These are phyloP conservation scores for Suillus subluteus DNA, from an alignment of 768 basidiomycete species.

Conservation along the genomic window DNA sequence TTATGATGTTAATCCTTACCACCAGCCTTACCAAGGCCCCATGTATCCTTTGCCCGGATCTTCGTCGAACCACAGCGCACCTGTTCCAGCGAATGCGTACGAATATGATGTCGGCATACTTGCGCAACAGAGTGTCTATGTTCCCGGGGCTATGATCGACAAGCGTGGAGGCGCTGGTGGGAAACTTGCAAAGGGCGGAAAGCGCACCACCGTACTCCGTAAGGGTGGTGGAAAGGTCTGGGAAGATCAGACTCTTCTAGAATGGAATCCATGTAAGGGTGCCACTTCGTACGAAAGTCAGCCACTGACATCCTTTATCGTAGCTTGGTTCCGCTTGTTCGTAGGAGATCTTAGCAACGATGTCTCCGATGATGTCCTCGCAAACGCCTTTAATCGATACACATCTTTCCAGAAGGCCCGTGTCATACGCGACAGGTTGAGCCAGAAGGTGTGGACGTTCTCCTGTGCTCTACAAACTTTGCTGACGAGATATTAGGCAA, in stretches of 20 bases:
- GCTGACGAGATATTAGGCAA: conserved; percentile 59
- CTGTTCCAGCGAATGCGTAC: conserved; percentile 88
- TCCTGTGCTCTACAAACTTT: not conserved
- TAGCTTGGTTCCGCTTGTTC: conserved; percentile 97
- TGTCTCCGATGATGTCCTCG: conserved; percentile 92
- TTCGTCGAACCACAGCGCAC: conserved; percentile 70
- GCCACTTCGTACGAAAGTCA: not conserved
- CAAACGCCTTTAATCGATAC: conserved; percentile 93
- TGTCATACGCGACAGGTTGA: conserved; percentile 92
- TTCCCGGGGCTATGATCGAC: conserved; percentile 89
- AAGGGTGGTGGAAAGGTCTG: conserved; percentile 97
- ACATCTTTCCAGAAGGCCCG: conserved; percentile 92
- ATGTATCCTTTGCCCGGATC: conserved; percentile 67
- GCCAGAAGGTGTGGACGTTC: conserved; percentile 73
- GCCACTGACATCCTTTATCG: conserved; percentile 14
- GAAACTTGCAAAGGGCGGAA: conserved; percentile 86
- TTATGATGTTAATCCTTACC: conserved; percentile 76
- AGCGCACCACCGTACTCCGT: conserved; percentile 89
- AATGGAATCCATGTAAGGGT: conserved; percentile 93
- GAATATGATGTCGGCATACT: conserved; percentile 92
- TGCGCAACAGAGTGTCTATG: conserved; percentile 90
- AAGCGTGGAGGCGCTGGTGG: conserved; percentile 86
- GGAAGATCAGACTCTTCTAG: conserved; percentile 96
- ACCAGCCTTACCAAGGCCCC: conserved; percentile 79
- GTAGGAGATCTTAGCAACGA: conserved; percentile 98